A percentile compares a stretch with the other conserved stretches of the same genome.
Evolutionary conservation across 2,329 filamentous ascomycete genomes (phyloP).

Genomic region (Plenodomus tracheiphilus): DNA sequence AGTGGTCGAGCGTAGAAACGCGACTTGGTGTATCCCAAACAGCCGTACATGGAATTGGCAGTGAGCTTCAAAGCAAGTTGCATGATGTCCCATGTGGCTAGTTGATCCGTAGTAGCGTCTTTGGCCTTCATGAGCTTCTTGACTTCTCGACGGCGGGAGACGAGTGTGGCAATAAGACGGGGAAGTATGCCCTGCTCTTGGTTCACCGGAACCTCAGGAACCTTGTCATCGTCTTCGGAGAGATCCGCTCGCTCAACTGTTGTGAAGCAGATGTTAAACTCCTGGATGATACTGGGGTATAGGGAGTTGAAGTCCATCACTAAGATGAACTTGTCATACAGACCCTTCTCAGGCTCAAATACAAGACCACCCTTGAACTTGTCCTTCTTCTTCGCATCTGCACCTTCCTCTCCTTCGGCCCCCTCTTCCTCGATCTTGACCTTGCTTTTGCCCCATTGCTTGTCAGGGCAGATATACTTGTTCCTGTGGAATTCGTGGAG

Average conservation of each 20-base stretch:
- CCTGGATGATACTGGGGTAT: constrained; percentile 98
- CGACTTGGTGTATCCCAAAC: constrained; percentile 93
- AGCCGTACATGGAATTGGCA: constrained; percentile 99
- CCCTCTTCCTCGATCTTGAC: constrained; percentile 72
- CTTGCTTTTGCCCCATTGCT: constrained; percentile 78
- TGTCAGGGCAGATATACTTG: constrained; percentile 98
- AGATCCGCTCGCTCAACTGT: constrained; percentile 80
- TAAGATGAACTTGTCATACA: constrained; percentile 97
- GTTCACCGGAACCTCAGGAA: constrained; percentile 81
- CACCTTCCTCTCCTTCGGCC: constrained; percentile 68
- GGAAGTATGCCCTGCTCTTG: constrained; percentile 85
- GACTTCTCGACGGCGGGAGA: constrained; percentile 84
- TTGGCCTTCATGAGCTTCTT: constrained; percentile 98
- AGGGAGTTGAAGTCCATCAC: constrained; percentile 99
- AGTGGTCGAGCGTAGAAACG: constrained; percentile 95
- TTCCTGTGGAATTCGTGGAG: constrained; percentile 95
- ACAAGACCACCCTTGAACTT: constrained; percentile 99
- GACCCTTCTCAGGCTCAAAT: constrained; percentile 94
- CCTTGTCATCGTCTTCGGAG: constrained; percentile 79
- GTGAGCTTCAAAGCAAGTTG: constrained; percentile 96
- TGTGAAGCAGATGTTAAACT: constrained; percentile 99
- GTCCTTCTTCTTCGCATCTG: constrained; percentile 92
- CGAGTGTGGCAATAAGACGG: constrained; percentile 86
- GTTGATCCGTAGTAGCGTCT: constrained; percentile 78
- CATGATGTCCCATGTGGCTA: constrained; percentile 97